These are phyloP conservation scores for Didymella sp. DNA, from an alignment of 2,329 filamentous ascomycete species.

Conservation along the genomic window DNA sequence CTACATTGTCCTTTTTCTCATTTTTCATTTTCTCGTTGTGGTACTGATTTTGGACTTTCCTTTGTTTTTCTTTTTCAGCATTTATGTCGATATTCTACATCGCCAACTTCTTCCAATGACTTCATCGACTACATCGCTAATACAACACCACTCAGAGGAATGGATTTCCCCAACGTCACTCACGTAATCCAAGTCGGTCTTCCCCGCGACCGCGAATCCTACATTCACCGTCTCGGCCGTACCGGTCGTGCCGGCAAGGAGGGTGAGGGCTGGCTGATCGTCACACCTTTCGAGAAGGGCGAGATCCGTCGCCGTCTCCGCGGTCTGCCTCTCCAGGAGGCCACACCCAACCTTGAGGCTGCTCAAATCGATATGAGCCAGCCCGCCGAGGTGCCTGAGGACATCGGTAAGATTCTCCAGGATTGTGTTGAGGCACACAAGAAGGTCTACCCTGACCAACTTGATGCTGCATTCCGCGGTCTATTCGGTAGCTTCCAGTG, in stretches of 20 bases:
- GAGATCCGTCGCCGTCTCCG: slow-evolving; percentile 61
- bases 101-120: too few relatives aligned
- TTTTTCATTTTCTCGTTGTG: too few relatives aligned
- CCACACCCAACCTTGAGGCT: slow-evolving; percentile 59
- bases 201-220: slow-evolving; percentile 55
- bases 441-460: slow-evolving; percentile 51
- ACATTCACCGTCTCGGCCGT: slow-evolving; percentile 61
- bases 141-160: too few relatives aligned
- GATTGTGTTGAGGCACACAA: slow-evolving; percentile 55
- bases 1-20: too few relatives aligned
- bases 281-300: slow-evolving; percentile 62
- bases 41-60: too few relatives aligned
- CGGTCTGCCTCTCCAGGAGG: slow-evolving; percentile 65
- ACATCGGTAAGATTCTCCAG: slow-evolving; percentile 55
- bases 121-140: too few relatives aligned
- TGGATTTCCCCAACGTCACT: slow-evolving; percentile 62
- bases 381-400: slow-evolving; percentile 50
- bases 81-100: too few relatives aligned
- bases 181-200: slow-evolving; percentile 61
- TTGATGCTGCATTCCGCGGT: slow-evolving; percentile 62
- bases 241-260: slow-evolving; percentile 72
- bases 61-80: too few relatives aligned
- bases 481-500: slow-evolving; percentile 62
- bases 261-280: slow-evolving; percentile 73
- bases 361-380: slow-evolving; percentile 58